Evolutionary conservation across 345 rosid genomes (phyloP), one percentile per base, ranked within the genome.

Genomic region (Eutrema yunnanense): DNA sequence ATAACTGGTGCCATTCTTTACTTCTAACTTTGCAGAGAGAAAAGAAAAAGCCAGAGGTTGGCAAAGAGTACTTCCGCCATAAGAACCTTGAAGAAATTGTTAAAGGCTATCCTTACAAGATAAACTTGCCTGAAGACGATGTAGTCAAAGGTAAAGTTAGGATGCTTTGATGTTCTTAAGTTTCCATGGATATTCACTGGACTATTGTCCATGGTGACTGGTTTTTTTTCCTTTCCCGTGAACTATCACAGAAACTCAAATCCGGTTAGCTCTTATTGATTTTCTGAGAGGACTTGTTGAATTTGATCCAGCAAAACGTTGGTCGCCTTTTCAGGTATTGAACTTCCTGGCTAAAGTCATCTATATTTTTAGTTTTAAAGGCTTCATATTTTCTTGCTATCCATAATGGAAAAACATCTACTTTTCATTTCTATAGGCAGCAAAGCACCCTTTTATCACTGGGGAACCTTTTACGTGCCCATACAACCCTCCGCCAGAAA

Each of bases 271-370:
- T 75, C 80, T 96, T 82, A 72, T 96, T 80, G 99, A 96, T 88
- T 96, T 96, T 83, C 85, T 96, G 77, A 87, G 89, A 79, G 99
- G 99, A 81, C 92, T 96, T 68, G 90, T 96, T 65, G 98, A 92
- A 86, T 92, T 96, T 73, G 99, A 96, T 84, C 99, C 99, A 54
- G 97, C 86, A 44, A 92, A 90, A 86, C 88, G 99, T 62, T 96
- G 99, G 99, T 92, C 99, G 26, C 99, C 99, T 75, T 86, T 84
- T 79, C 99, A 96, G 98, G 98, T 96, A 67, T 79, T 56, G 68
- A 42, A 19, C 74, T 51, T 32, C 13, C 38, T 33, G 46, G 64
- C 53, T 62, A 4, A 50, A 46, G 43, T 48, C 13, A 27, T 54
- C 27, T 51, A 29, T 38, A 46, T 11, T 48, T 30, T 36, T 64